Conservation (phyloP, 2,329 filamentous ascomycete species). For the Aspergillus neoniger region DNA sequence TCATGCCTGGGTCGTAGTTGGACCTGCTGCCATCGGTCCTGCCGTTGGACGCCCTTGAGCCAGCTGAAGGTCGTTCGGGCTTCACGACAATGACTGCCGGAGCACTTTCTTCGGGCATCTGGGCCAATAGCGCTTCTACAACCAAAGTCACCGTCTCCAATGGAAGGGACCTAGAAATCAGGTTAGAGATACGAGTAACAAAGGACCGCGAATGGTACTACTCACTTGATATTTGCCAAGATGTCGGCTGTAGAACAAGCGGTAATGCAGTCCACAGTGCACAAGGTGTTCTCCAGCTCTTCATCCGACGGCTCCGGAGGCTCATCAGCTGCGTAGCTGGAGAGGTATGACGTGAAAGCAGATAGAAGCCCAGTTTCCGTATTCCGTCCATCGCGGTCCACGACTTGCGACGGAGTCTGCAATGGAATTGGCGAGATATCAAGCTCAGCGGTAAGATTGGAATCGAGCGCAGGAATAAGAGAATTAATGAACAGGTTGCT, state of each 20-base stretch:
- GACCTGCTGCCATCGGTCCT: slow-evolving; percentile 59
- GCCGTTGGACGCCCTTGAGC: slow-evolving; percentile 60
- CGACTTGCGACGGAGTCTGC: slow-evolving; percentile 86
- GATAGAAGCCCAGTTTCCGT: slow-evolving; percentile 86
- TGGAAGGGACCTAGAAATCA: slow-evolving; percentile 59
- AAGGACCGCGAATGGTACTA: slow-evolving; percentile 19
- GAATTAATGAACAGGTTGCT: slow-evolving; percentile 96
- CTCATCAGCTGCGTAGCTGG: slow-evolving; percentile 97
- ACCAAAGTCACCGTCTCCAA: slow-evolving; percentile 61
- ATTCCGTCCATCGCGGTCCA: slow-evolving; percentile 78
- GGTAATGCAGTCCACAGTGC: slow-evolving; percentile 90
- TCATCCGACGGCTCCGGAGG: slow-evolving; percentile 96
- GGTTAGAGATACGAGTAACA: slow-evolving; percentile 22
- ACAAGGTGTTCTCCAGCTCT: slow-evolving; percentile 92
- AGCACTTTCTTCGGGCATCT: slow-evolving; percentile 83
- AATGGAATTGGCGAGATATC: slow-evolving; percentile 81
- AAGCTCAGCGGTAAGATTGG: slow-evolving; percentile 62
- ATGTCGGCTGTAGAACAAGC: slow-evolving; percentile 83
- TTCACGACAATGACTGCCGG: slow-evolving; percentile 86
- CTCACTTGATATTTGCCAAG: slow-evolving; percentile 78
- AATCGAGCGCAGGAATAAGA: slow-evolving; percentile 79
- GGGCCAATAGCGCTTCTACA: slow-evolving; percentile 72
- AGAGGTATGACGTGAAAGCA: slow-evolving; percentile 92
- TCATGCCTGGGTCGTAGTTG: slow-evolving; percentile 79
- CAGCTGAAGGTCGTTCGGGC: slow-evolving; percentile 70